Base-by-base conservation (phyloP, 352 stramenopile genomes). In the Phytophthora kernoviae region DNA sequence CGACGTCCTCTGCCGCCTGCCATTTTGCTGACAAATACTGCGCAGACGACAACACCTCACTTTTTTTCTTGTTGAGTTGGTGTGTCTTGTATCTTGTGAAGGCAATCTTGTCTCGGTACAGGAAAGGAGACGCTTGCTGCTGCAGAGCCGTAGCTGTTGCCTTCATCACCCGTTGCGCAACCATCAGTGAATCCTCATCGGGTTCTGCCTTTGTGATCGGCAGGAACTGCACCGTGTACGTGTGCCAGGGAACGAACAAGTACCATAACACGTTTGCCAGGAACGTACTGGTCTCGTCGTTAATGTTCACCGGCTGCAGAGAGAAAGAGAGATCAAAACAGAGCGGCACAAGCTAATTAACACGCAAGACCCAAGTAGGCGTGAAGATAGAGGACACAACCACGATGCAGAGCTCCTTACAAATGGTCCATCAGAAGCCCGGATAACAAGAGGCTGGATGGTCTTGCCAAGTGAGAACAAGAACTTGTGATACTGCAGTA, bases 401-500 rank as follows among this genome's bases (percentile, higher is more conserved):
- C 24, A 1, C 7, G n/a, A 41, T 15, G 12, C 14, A 62, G 14
- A 56, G 9, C 1, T 67, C 7, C 78, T 64, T 70, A 90, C 81
- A 64, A 91, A 89, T 5, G 77, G 77, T 30, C 81, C 81, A 51
- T 91, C 81, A 9, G 75, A 79, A 9, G 67, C 81, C 22, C 74
- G 71, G 37, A 91, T 84, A 14, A 79, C 77, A 20, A 91, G 70
- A 34, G 81, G 81, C 34, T 91, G 81, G 41, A 91, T 62, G 4
- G 55, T 72, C 48, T 83, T 84, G 39, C 69, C 79, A 9, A 91
- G 72, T 12, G 79, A 89, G 43, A 91, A 91, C 14, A 91, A 73
- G 51, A 91, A 91, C 62, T 89, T 91, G 64, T 91, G 79, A 44
- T 91, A 91, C 65, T 91, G 81, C 20, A 91, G 48, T 46, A 91